Conservation (phyloP, 1,284 basidiomycete species). For the Leccinum angustisporum region DNA sequence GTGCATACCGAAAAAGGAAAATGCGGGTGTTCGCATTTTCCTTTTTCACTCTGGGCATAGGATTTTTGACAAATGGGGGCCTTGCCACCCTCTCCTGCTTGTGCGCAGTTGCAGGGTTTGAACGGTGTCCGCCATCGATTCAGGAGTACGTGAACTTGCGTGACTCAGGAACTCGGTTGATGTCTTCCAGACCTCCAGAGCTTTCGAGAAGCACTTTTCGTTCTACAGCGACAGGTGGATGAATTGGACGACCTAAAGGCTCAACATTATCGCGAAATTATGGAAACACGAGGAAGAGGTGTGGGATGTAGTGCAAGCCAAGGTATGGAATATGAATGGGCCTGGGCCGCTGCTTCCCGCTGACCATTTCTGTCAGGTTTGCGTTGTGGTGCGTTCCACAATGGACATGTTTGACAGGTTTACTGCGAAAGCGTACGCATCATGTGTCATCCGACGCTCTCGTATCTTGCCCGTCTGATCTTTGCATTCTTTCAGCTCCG, state of each 20-base stretch:
- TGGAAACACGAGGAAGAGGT: conserved; percentile 92
- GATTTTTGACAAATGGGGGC: no score
- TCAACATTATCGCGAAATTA: conserved; percentile 82
- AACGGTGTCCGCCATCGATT: no score
- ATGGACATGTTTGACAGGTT: conserved; percentile 83
- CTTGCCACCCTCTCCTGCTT: no score
- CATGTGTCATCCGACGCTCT: conserved; percentile 1
- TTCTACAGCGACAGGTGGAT: conserved; percentile 88
- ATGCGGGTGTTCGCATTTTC: no score
- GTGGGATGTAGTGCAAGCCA: conserved; percentile 87
- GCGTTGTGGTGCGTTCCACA: conserved; percentile 73
- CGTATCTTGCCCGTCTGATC: conserved; percentile 10
- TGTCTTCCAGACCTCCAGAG: conserved; percentile 68
- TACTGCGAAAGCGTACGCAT: conserved; percentile 81
- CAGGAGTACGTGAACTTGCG: conserved; percentile 59
- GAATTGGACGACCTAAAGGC: conserved; percentile 81
- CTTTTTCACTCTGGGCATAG: no score
- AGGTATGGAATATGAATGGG: conserved; percentile 45
- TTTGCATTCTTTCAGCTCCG: conserved; percentile 54
- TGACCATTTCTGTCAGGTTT: conserved; percentile 46
- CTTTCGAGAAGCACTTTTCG: conserved; percentile 80
- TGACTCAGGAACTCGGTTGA: conserved; percentile 14
- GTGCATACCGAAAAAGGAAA: no score
- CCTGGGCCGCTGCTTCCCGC: conserved; percentile 15
- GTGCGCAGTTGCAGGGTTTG: no score